phyloP scores from a whole-genome alignment of 768 basidiomycete species.

The Calocera cornea region DNA sequence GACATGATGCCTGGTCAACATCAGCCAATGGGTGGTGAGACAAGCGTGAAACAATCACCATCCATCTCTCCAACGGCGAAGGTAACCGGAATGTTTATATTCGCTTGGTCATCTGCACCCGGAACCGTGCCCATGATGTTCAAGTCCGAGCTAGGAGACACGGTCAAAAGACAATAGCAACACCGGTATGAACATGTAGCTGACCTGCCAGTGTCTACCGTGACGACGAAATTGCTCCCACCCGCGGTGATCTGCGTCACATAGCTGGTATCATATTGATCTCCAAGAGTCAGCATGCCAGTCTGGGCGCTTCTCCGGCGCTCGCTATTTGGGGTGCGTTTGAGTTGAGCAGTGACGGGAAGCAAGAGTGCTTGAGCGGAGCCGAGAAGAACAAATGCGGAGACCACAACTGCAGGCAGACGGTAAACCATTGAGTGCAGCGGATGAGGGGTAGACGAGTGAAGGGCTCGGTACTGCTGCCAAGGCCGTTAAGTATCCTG shows the following conservation, averaged over 20 bases:
- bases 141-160: background rate
- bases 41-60: background rate
- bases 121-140: background rate
- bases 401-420: background rate
- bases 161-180: no score
- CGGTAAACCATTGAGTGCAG: background rate
- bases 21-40: background rate
- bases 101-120: background rate
- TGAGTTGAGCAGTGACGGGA: background rate
- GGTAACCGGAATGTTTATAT: background rate
- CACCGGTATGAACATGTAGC: no score
- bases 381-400: background rate
- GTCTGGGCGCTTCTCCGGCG: conserved; percentile 1
- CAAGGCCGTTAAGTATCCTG: no score
- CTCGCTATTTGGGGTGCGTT: background rate
- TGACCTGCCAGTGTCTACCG: background rate
- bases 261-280: background rate
- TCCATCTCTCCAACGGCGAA: background rate
- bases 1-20: background rate
- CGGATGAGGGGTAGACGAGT: background rate
- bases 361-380: background rate
- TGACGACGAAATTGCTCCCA: background rate
- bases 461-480: no score
- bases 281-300: background rate
- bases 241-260: background rate